phyloP scores from a whole-genome alignment of 2,329 filamentous ascomycete species.

The Mycosphaerelloides madeirae region DNA sequence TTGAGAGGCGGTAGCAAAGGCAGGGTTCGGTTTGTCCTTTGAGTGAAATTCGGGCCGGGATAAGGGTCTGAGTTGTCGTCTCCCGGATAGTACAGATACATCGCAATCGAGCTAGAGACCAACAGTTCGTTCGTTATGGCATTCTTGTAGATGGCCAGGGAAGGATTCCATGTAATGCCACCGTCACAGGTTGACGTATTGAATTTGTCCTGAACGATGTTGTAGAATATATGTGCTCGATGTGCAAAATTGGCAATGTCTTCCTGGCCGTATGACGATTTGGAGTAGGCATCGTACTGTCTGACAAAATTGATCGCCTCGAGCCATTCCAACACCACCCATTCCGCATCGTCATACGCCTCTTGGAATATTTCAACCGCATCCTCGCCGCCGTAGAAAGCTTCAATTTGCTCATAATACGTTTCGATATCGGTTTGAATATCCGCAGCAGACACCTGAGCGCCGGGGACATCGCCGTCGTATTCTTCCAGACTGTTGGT shows the following conservation, averaged over 20 bases:
- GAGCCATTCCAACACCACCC: slow-evolving; percentile 34
- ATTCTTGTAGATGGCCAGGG: slow-evolving; percentile 82
- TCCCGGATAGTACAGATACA: slow-evolving; percentile 88
- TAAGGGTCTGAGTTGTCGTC: slow-evolving; percentile 57
- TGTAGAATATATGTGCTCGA: slow-evolving; percentile 81
- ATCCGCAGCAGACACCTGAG: slow-evolving; percentile 9
- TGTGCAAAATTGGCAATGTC: slow-evolving; percentile 76
- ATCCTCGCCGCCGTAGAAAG: slow-evolving; percentile 27
- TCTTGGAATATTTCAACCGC: slow-evolving; percentile 29
- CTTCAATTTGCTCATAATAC: slow-evolving; percentile 26
- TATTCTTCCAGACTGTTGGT: slow-evolving; percentile 14
- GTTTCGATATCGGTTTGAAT: slow-evolving; percentile 23
- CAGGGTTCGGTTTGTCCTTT: slow-evolving; percentile 43
- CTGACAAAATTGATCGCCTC: slow-evolving; percentile 31
- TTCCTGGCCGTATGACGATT: slow-evolving; percentile 66
- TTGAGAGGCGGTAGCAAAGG: slow-evolving; percentile 21
- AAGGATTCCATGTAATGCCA: slow-evolving; percentile 88
- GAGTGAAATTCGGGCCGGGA: slow-evolving; percentile 32
- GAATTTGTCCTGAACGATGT: slow-evolving; percentile 75
- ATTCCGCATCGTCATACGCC: slow-evolving; percentile 33
- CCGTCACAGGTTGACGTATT: slow-evolving; percentile 74
- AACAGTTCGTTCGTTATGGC: slow-evolving; percentile 93
- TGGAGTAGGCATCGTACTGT: slow-evolving; percentile 23
- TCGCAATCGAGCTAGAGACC: slow-evolving; percentile 76
- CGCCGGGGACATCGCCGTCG: slow-evolving; percentile 9